Base-by-base conservation (phyloP, 140 eudicot genomes). In the Stevia rebaudiana region DNA sequence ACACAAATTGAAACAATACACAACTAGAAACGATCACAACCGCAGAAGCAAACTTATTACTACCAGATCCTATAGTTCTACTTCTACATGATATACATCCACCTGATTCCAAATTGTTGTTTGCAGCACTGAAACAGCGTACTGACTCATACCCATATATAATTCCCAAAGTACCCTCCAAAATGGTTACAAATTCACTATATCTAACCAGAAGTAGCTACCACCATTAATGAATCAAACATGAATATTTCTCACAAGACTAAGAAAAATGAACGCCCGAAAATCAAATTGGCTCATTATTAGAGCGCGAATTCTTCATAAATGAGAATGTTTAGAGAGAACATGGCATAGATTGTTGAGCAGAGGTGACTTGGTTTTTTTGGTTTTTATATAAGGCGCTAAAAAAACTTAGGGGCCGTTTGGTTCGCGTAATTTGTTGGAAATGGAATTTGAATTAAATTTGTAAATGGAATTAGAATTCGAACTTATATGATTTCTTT, bases 101-200 rank as follows among this genome's bases (percentile, higher is more conserved):
- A 61, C 70, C 42, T 61, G 77, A 63, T 40, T 28, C 70, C 63
- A 55, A 25, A 41, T 37, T 49, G 53, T 61, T 36, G 70, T 35
- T 61, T 46, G 61, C 17, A 70, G 52, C 51, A 70, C 46, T 52
- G 72, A 54, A 56, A 64, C 25, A 21, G 40, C 21, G 16, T 11
- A 71, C 56, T 41, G 7, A 50, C 36, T 40, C 3, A 31, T 4
- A 47, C 17, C 42, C 28, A 33, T 2, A 21, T 13, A 39, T 24
- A 37, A 52, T 23, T 30, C 31, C 11, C 13, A 12, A 47, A 43
- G 22, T 13, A 7, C 36, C 16, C 11, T 48, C 24, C 13, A 1
- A 44, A 15, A 16, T 9, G 8, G 22, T 0, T 22, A 19, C 23
- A 11, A 22, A 22, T 22, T 19, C 22, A 8, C 24, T 24, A 25